These are phyloP conservation scores for Blastomyces silverae DNA, from an alignment of 2,329 filamentous ascomycete species.

Conservation along the genomic window DNA sequence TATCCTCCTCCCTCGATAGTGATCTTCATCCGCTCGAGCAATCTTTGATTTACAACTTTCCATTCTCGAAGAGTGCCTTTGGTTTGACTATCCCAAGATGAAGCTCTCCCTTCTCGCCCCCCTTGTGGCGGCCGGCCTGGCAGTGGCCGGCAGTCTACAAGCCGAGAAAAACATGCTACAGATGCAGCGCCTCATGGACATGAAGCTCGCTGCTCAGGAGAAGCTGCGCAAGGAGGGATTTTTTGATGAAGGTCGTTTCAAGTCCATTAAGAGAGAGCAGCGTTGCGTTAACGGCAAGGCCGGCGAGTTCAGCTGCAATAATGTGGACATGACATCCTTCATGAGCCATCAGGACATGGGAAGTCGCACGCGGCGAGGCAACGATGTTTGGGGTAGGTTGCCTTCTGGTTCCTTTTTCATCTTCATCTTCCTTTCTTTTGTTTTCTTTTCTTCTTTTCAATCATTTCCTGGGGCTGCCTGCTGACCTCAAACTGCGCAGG, in stretches of 20 bases:
- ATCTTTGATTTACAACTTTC: neutral
- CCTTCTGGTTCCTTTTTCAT: neutral
- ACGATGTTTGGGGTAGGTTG: slow-evolving; percentile 33
- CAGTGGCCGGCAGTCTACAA: slow-evolving; percentile 7
- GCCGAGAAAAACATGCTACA: slow-evolving; percentile 14
- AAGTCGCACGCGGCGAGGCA: slow-evolving; percentile 34
- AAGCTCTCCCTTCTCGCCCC: slow-evolving; percentile 18
- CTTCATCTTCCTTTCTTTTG: too few relatives aligned
- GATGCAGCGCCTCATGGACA: slow-evolving; percentile 22
- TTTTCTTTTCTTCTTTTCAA: neutral
- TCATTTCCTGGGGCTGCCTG: neutral
- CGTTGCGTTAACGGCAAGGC: slow-evolving; percentile 31
- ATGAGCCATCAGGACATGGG: slow-evolving; percentile 37
- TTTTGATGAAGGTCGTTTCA: slow-evolving; percentile 17
- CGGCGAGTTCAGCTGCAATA: slow-evolving; percentile 35
- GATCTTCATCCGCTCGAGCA: too few relatives aligned
- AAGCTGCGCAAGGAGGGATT: slow-evolving; percentile 15
- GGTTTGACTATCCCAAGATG: slow-evolving; percentile 14
- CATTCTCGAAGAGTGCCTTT: neutral
- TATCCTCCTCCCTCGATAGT: neutral
- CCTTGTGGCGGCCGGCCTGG: slow-evolving; percentile 18
- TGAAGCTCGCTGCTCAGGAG: slow-evolving; percentile 20
- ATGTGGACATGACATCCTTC: slow-evolving; percentile 38
- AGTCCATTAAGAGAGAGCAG: slow-evolving; percentile 5
- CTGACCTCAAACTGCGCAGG: slow-evolving; percentile 26